These are phyloP conservation scores for Kwoniella sp. DNA, from an alignment of 768 basidiomycete genomes.

Conservation along the genomic window DNA sequence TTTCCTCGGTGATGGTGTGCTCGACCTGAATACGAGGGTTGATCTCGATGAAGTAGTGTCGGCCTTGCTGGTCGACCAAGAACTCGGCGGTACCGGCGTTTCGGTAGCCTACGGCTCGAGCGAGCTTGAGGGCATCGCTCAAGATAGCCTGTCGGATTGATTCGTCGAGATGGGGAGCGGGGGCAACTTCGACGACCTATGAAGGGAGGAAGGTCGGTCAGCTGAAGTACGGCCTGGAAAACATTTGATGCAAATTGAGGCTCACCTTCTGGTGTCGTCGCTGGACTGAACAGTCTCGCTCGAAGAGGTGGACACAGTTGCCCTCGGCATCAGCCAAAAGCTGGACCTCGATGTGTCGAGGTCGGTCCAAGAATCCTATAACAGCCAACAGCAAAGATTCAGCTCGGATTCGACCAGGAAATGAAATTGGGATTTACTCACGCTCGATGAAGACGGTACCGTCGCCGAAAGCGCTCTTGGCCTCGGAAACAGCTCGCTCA, in stretches of 20 bases:
- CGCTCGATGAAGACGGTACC: constrained; percentile 99
- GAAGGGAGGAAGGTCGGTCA: background rate
- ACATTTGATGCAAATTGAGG: background rate
- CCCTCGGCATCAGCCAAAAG: constrained; percentile 86
- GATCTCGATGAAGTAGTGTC: constrained; percentile 99
- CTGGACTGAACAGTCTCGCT: constrained; percentile 98
- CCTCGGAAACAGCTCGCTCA: constrained; percentile 89
- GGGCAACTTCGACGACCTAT: constrained; percentile 91
- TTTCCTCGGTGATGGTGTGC: constrained; percentile 99
- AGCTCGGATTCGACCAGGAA: background rate
- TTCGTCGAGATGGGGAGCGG: constrained; percentile 89
- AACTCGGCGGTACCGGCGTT: constrained; percentile 99
- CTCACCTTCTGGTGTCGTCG: constrained; percentile 84
- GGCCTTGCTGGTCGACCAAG: constrained; percentile 91
- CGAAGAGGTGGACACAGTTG: constrained; percentile 96
- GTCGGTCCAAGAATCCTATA: constrained; percentile 70
- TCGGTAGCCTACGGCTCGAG: constrained; percentile 87
- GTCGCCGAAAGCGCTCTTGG: constrained; percentile 94
- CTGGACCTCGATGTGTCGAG: constrained; percentile 97
- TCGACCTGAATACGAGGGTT: constrained; percentile 99
- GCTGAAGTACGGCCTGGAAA: no score
- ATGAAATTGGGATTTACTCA: constrained; percentile 36
- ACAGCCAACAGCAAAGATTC: constrained; percentile 44
- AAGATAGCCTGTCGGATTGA: constrained; percentile 86
- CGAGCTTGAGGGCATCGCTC: constrained; percentile 87